These are phyloP conservation scores for Penicillium sp. DNA, from an alignment of 2,329 filamentous ascomycete genomes.

Conservation along the genomic window DNA sequence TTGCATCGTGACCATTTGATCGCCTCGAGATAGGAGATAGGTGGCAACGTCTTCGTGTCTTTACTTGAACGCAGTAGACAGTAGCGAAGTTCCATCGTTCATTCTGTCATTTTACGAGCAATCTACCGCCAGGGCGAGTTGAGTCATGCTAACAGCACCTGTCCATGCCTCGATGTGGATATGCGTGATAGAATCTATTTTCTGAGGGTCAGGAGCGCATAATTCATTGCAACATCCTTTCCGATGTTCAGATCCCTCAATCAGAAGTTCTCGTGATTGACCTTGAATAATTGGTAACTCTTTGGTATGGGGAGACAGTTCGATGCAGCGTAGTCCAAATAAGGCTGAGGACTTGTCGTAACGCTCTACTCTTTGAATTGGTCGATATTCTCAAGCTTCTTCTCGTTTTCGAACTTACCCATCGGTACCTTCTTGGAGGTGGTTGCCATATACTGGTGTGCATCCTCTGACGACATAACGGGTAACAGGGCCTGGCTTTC, in stretches of 20 bases:
- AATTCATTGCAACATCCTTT: not conserved
- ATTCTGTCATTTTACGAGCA: slow-evolving; percentile 1
- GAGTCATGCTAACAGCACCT: slow-evolving; percentile 1
- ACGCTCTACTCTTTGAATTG: not conserved
- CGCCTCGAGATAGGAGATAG: not conserved
- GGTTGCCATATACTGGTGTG: not conserved
- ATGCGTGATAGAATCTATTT: not conserved
- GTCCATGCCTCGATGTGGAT: slow-evolving; percentile 6
- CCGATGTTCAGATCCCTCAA: not conserved
- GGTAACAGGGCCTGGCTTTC: slow-evolving; percentile 2
- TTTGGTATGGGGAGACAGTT: slow-evolving; percentile 5
- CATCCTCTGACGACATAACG: not conserved
- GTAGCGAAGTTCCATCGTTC: not conserved
- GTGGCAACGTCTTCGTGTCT: slow-evolving; percentile 1
- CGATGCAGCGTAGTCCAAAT: slow-evolving; percentile 2
- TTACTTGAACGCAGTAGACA: not conserved
- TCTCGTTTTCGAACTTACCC: not conserved
- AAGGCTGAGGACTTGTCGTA: not conserved
- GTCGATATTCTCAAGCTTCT: not conserved
- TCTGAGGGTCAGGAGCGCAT: not conserved
- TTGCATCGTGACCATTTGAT: not conserved
- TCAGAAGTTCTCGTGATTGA: slow-evolving; percentile 1
- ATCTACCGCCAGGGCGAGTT: not conserved
- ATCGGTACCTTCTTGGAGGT: not conserved
- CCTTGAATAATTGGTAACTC: not conserved